Evolutionary conservation across 768 basidiomycete genomes (phyloP), one percentile per base, ranked within the genome.

Genomic region (Suillus cothurnatus): DNA sequence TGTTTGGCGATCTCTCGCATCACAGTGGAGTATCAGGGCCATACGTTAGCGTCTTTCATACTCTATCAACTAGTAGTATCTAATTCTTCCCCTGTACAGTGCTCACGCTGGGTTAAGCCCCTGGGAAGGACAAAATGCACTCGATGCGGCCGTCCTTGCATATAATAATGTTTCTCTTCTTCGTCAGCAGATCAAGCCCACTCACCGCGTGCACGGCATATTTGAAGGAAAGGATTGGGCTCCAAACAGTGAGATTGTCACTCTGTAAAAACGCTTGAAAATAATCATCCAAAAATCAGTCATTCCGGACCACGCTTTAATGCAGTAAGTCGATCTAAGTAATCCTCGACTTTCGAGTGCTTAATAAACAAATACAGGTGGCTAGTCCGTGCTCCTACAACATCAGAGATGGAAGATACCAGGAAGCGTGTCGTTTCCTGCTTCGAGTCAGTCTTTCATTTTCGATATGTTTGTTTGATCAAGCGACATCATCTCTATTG

Each of bases 111-210:
- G 88, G 3, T 79, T 88, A 19, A 88, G 88, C 21, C 91, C 91
- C n/a, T 92, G 91, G 91, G 89, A 92, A 71, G 91, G 90, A 3
- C 82, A 79, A 66, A 93, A 93, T 68, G 89, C 91, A 2, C 77
- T 92, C 11, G 92, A 94, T 72, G 92, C 93, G 0, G 91, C 91
- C 7, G 88, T 92, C 6, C 79, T 91, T 9, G 88, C 89, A 14
- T 93, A 93, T 71, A 88, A 84, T 61, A 89, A 88, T 63, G 86
- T 94, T 23, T 86, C 90, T 0, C 85, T 86, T 14, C 81, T 95
- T n/a, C 84, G 93, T 8, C 93, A 95, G 73, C 92, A 94, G 70
- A 79, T 93, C 11, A 81, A 82, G 61, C 91, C 92, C 0, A 86
- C 86, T 0, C 84, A 88, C 65, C 86, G 91, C 49, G 85, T 93